Base-by-base conservation (phyloP, 371 early-diverging fungal species). In the Capillidium rhysosporum region DNA sequence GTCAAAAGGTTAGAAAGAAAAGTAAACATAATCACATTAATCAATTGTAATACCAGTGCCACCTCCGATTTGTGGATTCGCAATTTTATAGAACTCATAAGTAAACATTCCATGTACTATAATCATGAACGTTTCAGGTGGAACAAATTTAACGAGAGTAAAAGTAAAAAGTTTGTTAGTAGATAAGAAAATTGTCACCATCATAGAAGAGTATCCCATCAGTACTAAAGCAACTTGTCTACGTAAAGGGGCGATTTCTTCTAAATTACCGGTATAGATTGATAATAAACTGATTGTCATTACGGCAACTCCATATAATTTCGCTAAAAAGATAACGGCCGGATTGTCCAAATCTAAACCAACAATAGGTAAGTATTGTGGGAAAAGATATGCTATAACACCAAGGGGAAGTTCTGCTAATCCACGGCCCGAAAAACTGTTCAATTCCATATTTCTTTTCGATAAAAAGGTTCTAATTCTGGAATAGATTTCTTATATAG, bases 181-280 rank as follows among this genome's bases (percentile, higher is more conserved):
- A 20, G n/a, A 25, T 18, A 51, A 10, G 18, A 51, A 38, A 16
- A 51, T 12, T 31, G 51, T 51, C 25, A 51, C 38, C 51, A 51
- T 51, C 51, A 51, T 51, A 9, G 51, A 51, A 10, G 51, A 51
- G 28, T 51, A 51, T 3, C 51, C 51, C 51, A 51, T 51, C 7
- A 51, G 38, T 14, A 38, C 51, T 10, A 51, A 20, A 9, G 51
- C 51, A 9, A 51, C 51, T 34, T 51, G 51, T 26, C 38, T 29
- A 39, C 51, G 51, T 38, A 51, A 38, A n/a, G 38, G 20, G 9
- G 10, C 9, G 21, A 31, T 51, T 34, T 38, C 51, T 29, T 51
- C 51, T 10, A 31, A 29, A 16, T 31, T 3, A 5, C 51, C 51
- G 8, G 51, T 38, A 24, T 48, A 51, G 40, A 51, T 51, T 14